These are phyloP conservation scores for Taiozyma onychis DNA, from an alignment of 1,139 yeast genomes.

Conservation along the genomic window DNA sequence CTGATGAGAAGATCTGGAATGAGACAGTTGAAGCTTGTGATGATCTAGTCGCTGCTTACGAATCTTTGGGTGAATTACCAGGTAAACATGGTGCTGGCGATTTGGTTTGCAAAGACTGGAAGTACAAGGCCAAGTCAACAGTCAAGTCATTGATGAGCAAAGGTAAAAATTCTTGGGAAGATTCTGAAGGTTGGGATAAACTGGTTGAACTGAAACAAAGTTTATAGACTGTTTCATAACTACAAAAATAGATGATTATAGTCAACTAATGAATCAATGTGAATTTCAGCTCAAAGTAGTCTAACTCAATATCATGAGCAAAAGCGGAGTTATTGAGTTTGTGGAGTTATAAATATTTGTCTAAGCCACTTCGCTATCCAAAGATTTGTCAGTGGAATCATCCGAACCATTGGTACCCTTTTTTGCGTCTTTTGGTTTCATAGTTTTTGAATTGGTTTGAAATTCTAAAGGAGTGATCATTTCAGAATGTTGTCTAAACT, in stretches of 20 bases:
- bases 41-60: slow-evolving; percentile 84
- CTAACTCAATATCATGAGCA: background rate
- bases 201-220: slow-evolving; percentile 45
- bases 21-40: slow-evolving; percentile 75
- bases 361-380: background rate
- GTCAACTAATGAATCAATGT: background rate
- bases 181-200: slow-evolving; percentile 68
- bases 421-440: background rate
- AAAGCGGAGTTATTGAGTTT: background rate
- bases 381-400: background rate
- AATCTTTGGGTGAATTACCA: slow-evolving; percentile 76
- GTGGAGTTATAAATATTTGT: too few species aligned
- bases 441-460: background rate
- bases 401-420: background rate
- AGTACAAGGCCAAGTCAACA: slow-evolving; percentile 69
- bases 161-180: slow-evolving; percentile 79
- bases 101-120: slow-evolving; percentile 88
- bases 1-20: slow-evolving; percentile 63
- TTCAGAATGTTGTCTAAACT: slow-evolving; percentile 2
- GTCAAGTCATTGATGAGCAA: slow-evolving; percentile 73
- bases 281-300: background rate
- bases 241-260: background rate
- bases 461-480: background rate
- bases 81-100: slow-evolving; percentile 85
- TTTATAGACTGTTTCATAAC: slow-evolving; percentile 2